phyloP scores from a whole-genome alignment of 2,329 filamentous ascomycete species.

The Fusarium siculi region DNA sequence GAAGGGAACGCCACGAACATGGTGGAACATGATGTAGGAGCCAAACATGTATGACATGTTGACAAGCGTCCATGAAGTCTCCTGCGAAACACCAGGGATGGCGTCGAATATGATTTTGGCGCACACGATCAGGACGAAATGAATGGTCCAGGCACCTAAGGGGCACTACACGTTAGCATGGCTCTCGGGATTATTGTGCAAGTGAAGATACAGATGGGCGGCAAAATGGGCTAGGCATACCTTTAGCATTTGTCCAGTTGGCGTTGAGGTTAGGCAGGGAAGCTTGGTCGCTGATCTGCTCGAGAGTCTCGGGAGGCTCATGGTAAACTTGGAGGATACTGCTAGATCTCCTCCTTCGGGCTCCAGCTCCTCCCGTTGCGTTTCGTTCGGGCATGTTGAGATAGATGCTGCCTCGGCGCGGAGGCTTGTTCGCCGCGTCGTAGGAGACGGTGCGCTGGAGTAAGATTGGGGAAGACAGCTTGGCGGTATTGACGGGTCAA shows the following conservation, averaged over 20 bases:
- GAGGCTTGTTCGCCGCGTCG: constrained; percentile 80
- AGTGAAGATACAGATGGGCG: not conserved
- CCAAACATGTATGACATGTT: constrained; percentile 99
- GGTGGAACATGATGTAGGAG: constrained; percentile 99
- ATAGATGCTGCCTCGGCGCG: constrained; percentile 69
- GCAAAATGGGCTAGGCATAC: constrained; percentile 59
- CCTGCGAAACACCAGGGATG: constrained; percentile 94
- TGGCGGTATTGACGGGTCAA: constrained; percentile 77
- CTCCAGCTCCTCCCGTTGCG: constrained; percentile 56
- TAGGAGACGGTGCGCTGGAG: constrained; percentile 92
- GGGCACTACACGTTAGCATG: constrained; percentile 29
- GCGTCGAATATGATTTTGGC: constrained; percentile 98
- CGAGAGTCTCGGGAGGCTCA: constrained; percentile 94
- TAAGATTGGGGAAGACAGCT: constrained; percentile 91
- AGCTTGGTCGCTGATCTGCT: constrained; percentile 97
- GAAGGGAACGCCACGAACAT: constrained; percentile 96
- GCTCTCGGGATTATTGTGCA: constrained; percentile 2
- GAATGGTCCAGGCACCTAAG: constrained; percentile 95
- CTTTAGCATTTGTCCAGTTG: constrained; percentile 99
- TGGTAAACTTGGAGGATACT: constrained; percentile 94
- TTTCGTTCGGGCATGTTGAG: constrained; percentile 69
- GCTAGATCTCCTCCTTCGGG: constrained; percentile 92
- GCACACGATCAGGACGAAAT: constrained; percentile 88
- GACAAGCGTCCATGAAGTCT: constrained; percentile 98
- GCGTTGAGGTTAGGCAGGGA: constrained; percentile 95